Base-by-base conservation (phyloP, 2,329 filamentous ascomycete genomes). In the Fusarium sp. region DNA sequence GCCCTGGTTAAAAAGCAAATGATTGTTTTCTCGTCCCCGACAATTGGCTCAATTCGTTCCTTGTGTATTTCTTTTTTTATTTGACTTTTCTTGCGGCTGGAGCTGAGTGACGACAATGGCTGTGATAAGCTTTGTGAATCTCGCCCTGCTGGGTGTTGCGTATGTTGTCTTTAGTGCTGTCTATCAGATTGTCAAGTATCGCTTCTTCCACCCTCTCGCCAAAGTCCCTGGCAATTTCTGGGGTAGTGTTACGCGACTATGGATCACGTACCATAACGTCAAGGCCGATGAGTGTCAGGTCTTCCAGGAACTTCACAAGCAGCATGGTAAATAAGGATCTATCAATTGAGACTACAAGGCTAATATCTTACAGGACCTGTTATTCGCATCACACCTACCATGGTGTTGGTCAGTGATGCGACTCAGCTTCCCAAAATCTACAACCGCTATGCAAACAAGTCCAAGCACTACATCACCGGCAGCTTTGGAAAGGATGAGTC, bases 381-480 rank as follows among this genome's bases (percentile, higher is more conserved):
- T 0, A 68, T 74, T 3, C 58, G 72, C 4, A 69, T 74, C 17
- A 71, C 67, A 0, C 72, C 72, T 9, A 72, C 70, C 0, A 74
- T 74, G 69, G 51, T 73, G 7, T 66, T 75, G 5, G 56, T 75
- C 37, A 73, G 67, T n/a, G 73, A 75, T 14, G 81, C 86, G 0
- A 83, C 79, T 2, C 83, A 85, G 70, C 79, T 89, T 3, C 86
- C 86, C 0, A 79, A 82, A 15, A 83, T 89, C 25, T 89, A 88
- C 75, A 79, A 81, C 52, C 82, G 85, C 22, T 78, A 84, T 64
- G 85, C 83, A 7, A 80, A 86, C 75, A 89, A 89, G 71, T 84
- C 84, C 2, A 80, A 85, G 48, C 83, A 87, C 73, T 89, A 88
- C 71, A 85, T 88, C 59, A 84, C 85, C 0, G 86, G 85, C 20